phyloP scores from a whole-genome alignment of 2,329 filamentous ascomycete species.

The Macrophomina tecta region DNA sequence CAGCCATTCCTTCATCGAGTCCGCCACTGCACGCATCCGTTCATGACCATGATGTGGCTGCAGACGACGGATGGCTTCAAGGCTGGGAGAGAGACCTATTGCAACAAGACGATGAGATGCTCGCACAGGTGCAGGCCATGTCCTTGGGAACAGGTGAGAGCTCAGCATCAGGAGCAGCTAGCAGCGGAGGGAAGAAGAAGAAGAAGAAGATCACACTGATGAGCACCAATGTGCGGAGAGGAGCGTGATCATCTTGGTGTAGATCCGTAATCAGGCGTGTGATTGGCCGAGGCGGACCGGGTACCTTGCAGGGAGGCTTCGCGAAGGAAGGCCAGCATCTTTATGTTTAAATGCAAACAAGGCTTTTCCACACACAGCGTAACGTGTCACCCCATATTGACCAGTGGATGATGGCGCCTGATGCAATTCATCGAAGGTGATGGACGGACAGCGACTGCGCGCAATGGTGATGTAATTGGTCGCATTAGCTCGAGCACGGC shows the following conservation, averaged over 20 bases:
- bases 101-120: conserved; percentile 58
- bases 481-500: conserved; percentile 20
- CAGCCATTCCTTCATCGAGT: conserved; percentile 64
- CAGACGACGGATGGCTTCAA: conserved; percentile 84
- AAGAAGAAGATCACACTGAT: conserved; percentile 72
- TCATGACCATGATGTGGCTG: conserved; percentile 46
- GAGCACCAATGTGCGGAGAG: conserved; percentile 67
- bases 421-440: conserved; percentile 1
- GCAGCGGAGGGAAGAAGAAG: conserved; percentile 60
- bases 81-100: conserved; percentile 80
- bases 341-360: conserved; percentile 8
- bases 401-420: not conserved
- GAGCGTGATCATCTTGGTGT: conserved; percentile 50
- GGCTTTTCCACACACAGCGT: not conserved
- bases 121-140: conserved; percentile 56
- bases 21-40: conserved; percentile 58
- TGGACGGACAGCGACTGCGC: not conserved
- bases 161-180: conserved; percentile 38
- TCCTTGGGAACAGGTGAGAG: conserved; percentile 41
- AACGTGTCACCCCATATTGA: not conserved
- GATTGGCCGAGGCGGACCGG: conserved; percentile 18
- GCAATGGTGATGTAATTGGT: conserved; percentile 18
- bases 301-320: conserved; percentile 26
- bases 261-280: not conserved
- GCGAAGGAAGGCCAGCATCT: conserved; percentile 18